phyloP scores from a whole-genome alignment of 352 stramenopile species.

The Globisporangium yorkense region DNA sequence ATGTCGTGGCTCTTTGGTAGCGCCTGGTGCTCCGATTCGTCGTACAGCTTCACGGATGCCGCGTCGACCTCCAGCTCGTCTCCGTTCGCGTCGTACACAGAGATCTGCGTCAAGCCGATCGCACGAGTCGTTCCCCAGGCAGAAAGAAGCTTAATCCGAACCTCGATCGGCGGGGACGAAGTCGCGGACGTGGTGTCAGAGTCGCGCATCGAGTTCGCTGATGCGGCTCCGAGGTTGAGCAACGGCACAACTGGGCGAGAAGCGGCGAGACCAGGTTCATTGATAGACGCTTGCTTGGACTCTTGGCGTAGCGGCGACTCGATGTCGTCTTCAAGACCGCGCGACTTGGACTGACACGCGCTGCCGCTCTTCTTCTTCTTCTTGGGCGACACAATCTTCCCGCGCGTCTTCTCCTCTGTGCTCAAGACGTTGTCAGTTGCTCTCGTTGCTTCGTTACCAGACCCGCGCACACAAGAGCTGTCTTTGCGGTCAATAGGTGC shows the following conservation, averaged over 20 bases:
- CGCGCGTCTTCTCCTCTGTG: not conserved
- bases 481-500: not conserved
- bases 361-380: slow-evolving; percentile 4
- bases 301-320: not conserved
- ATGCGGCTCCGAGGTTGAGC: slow-evolving; percentile 17
- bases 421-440: not conserved
- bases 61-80: slow-evolving; percentile 43
- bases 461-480: not conserved
- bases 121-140: slow-evolving; percentile 58
- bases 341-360: not conserved
- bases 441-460: not conserved
- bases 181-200: not conserved
- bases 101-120: slow-evolving; percentile 60
- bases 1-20: slow-evolving; percentile 64
- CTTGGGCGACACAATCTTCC: slow-evolving; percentile 2
- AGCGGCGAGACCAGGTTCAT: not conserved
- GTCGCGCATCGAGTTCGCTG: not conserved
- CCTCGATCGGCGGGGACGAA: slow-evolving; percentile 17
- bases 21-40: slow-evolving; percentile 32
- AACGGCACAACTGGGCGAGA: slow-evolving; percentile 17
- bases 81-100: slow-evolving; percentile 56
- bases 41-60: slow-evolving; percentile 45
- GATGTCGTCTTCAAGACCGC: not conserved
- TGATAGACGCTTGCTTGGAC: not conserved
- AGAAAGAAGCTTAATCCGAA: slow-evolving; percentile 64